phyloP scores from a whole-genome alignment of 2,329 filamentous ascomycete genomes.

The Aspergillus oerlinghausenensis region DNA sequence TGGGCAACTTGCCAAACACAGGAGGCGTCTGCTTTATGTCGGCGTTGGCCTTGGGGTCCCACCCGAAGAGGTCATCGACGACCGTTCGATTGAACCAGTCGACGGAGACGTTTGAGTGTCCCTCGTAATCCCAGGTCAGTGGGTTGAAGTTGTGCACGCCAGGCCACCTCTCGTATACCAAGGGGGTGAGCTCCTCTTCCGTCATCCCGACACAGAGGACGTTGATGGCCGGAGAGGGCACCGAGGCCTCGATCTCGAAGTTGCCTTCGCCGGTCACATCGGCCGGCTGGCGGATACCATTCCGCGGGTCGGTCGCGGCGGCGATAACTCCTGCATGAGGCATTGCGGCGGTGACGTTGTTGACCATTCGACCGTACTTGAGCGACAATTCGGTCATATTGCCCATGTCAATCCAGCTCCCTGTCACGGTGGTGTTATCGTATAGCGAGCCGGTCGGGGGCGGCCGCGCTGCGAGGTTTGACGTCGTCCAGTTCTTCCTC shows the following conservation, averaged over 20 bases:
- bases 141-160: conserved; percentile 26
- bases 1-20: conserved; percentile 53
- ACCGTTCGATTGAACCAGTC: conserved; percentile 53
- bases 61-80: conserved; percentile 67
- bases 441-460: conserved; percentile 59
- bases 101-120: conserved; percentile 31
- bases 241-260: conserved; percentile 63
- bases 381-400: conserved; percentile 51
- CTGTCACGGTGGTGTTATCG: conserved; percentile 68
- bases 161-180: conserved; percentile 63
- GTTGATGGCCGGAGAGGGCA: conserved; percentile 66
- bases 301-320: conserved; percentile 58
- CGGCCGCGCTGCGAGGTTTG: conserved; percentile 49
- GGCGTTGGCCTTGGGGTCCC: conserved; percentile 44
- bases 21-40: conserved; percentile 44
- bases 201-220: conserved; percentile 68
- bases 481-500: conserved; percentile 41
- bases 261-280: conserved; percentile 62
- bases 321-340: conserved; percentile 66
- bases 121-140: conserved; percentile 21
- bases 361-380: conserved; percentile 55
- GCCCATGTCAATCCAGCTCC: conserved; percentile 62
- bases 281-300: conserved; percentile 65
- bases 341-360: conserved; percentile 74
- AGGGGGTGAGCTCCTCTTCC: conserved; percentile 53